Percentiles rank a stretch among this genome's conserved stretches.
Evolutionary conservation across 2,329 filamentous ascomycete species (phyloP).

Genomic region (Penicillium occitanis): DNA sequence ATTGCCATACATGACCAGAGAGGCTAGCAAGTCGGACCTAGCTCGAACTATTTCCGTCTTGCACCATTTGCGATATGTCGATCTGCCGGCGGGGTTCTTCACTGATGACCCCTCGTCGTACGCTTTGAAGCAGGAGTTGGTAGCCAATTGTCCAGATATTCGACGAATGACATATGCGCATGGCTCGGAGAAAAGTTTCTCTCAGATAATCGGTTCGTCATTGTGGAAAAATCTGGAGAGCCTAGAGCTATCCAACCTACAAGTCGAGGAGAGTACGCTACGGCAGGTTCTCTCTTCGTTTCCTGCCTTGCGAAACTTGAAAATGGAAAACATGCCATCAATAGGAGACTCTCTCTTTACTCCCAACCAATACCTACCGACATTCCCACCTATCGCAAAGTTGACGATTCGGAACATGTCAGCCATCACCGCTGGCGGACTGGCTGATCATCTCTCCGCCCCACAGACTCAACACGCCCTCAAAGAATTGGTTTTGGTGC

Average conservation of each 20-base stretch:
- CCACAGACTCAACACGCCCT: constrained; percentile 62
- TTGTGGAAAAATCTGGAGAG: constrained; percentile 45
- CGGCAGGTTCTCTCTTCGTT: constrained; percentile 70
- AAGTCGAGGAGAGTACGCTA: constrained; percentile 49
- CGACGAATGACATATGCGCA: constrained; percentile 83
- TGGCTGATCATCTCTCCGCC: constrained; percentile 66
- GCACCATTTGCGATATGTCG: constrained; percentile 82
- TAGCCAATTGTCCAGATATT: constrained; percentile 77
- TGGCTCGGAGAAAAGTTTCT: constrained; percentile 76
- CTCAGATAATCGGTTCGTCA: constrained; percentile 61
- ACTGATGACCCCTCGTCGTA: constrained; percentile 73
- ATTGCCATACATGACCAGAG: constrained; percentile 90
- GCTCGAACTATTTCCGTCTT: constrained; percentile 82
- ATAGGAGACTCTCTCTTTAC: constrained; percentile 77
- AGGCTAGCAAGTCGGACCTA: constrained; percentile 79
- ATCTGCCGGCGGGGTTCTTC: constrained; percentile 85
- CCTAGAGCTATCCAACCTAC: constrained; percentile 40
- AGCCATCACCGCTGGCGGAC: constrained; percentile 68
- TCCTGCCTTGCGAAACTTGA: constrained; percentile 68
- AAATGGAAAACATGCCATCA: constrained; percentile 66
- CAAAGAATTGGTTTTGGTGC: constrained; percentile 66
- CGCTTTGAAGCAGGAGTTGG: constrained; percentile 77
- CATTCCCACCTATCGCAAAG: constrained; percentile 72
- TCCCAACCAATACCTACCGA: constrained; percentile 63
- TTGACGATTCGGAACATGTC: constrained; percentile 71